Evolutionary conservation across 2,329 filamentous ascomycete species (phyloP).

Genomic region (Stemphylium vesicarium): DNA sequence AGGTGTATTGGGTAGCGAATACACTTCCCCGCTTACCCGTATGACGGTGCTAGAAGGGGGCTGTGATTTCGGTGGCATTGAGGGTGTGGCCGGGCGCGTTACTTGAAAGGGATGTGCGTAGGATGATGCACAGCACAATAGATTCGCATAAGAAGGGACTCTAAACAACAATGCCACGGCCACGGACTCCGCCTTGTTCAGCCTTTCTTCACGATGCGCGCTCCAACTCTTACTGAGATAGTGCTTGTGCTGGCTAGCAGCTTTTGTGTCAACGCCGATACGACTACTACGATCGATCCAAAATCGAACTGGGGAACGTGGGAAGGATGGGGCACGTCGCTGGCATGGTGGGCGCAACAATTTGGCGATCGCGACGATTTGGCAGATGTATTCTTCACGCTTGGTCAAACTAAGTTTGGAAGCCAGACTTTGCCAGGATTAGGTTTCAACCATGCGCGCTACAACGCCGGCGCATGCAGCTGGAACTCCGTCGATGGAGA

Average conservation of each 20-base stretch:
- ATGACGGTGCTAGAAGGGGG: neutral
- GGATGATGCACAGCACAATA: neutral
- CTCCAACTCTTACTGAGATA: slow-evolving; percentile 2
- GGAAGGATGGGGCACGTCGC: slow-evolving; percentile 15
- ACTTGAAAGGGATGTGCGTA: neutral
- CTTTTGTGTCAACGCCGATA: slow-evolving; percentile 6
- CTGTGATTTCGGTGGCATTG: no score
- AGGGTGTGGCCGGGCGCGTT: no score
- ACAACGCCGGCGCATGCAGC: slow-evolving; percentile 16
- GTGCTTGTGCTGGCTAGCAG: slow-evolving; percentile 4
- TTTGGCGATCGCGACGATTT: slow-evolving; percentile 13
- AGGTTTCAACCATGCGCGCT: slow-evolving; percentile 13
- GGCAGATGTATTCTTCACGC: slow-evolving; percentile 13
- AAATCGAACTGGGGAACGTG: slow-evolving; percentile 14
- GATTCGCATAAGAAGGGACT: neutral
- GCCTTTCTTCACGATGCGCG: slow-evolving; percentile 4
- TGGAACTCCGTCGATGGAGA: slow-evolving; percentile 8
- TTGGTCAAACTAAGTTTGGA: slow-evolving; percentile 5
- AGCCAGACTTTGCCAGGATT: slow-evolving; percentile 9
- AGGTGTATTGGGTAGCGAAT: neutral
- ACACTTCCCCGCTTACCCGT: neutral
- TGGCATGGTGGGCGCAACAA: slow-evolving; percentile 16
- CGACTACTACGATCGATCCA: slow-evolving; percentile 7
- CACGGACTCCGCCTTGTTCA: neutral
- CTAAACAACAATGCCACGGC: neutral